Evolutionary conservation across 2,329 filamentous ascomycete genomes (phyloP), one percentile per base, ranked within the genome.

Genomic region (Cladobotryum protrusum): DNA sequence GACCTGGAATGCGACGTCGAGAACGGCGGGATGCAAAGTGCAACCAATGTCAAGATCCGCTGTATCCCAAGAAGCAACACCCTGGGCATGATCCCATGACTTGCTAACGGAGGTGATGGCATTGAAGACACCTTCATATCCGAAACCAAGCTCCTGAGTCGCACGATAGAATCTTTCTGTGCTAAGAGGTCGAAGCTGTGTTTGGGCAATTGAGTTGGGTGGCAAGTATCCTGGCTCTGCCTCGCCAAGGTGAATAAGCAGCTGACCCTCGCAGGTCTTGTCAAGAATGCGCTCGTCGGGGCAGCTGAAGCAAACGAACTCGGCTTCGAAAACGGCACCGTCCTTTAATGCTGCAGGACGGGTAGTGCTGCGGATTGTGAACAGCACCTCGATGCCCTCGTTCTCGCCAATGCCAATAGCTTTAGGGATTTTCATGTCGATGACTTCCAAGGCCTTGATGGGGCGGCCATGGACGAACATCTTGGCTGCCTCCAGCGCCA

Each of bases 1-100:
- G 2, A 59, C 43, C 52, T 71, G 68, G 52, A 71, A 57, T 1
- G 63, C 59, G 1, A 56, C 58, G 44, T 69, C 67, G 0, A 71
- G 58, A 12, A 53, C 49, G 3, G 47, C 56, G 0, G 67, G 67
- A 45, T 69, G 66, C 7, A 68, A 7, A 29, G 24, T 29, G 6
- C 24, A 29, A 9, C 24, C 24, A 29, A 29, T 29, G 24, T 29
- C 24, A 29, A 29, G 24, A 29, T 29, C 24, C 11, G 24, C 7
- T 9, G 24, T 29, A 2, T 29, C 24, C 17, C 15, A 32, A 9
- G 19, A n/a, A 15, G 37, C 19, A 8, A 43, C 44, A 19, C 18
- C 3, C 49, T 34, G n/a, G 12, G 44, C 34, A 11, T 47, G 43
- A 39, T 54, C 49, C 12, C 58, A 43, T 8, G 37, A 51, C 2